Conservation (phyloP, 1,139 yeast species). For the Candida neerlandica region DNA sequence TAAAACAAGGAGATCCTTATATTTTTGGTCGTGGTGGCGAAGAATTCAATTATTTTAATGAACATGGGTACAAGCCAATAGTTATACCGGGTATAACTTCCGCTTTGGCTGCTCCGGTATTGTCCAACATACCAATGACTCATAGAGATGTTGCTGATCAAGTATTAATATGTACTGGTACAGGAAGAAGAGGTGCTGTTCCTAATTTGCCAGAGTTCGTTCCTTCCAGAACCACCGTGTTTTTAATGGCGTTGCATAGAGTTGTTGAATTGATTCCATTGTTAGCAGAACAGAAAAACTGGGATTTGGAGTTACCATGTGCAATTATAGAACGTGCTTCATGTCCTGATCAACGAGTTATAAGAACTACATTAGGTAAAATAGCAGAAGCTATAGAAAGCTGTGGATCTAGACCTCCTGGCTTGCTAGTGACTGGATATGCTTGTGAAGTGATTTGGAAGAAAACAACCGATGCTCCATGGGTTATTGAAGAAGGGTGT, state of each 20-base stretch:
- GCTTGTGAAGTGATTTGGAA: conserved; percentile 66
- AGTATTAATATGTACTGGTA: conserved; percentile 90
- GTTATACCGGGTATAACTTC: conserved; percentile 92
- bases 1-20: conserved; percentile 97
- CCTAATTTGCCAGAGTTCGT: conserved; percentile 80
- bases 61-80: conserved; percentile 67
- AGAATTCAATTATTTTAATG: conserved; percentile 69
- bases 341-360: conserved; percentile 88
- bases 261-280: conserved; percentile 67
- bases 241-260: conserved; percentile 89
- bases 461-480: conserved; percentile 17
- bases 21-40: conserved; percentile 98
- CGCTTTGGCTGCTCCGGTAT: conserved; percentile 87
- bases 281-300: conserved; percentile 52
- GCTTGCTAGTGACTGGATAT: conserved; percentile 78
- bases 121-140: conserved; percentile 85
- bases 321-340: conserved; percentile 90
- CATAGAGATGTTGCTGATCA: conserved; percentile 94
- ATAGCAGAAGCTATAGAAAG: conserved; percentile 74
- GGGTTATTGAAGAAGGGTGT: conserved; percentile 66
- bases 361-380: conserved; percentile 68
- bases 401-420: conserved; percentile 94
- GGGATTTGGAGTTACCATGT: conserved; percentile 77
- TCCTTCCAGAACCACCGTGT: conserved; percentile 75
- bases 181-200: conserved; percentile 84